Base-by-base conservation (phyloP, 495 filamentous ascomycete genomes). In the Letharia columbiana region DNA sequence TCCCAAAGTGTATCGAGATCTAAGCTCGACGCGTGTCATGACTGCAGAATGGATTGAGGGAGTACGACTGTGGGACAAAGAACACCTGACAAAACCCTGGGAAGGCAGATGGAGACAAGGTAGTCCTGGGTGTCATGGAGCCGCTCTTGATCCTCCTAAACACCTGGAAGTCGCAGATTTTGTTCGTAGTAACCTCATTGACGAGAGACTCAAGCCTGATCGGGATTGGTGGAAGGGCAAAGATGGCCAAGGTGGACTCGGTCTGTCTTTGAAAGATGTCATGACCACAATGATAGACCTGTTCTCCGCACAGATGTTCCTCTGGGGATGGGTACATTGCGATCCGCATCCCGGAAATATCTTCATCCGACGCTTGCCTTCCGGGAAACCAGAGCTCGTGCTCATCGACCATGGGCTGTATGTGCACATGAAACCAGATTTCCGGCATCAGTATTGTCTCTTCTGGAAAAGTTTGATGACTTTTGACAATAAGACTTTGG, bases 1-100 rank as follows among this genome's bases (percentile, higher is more conserved):
- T 59, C 93, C 93, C 0, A 83, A 87, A 45, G 87, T 96, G 28
- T 91, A 91, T 74, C 82, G 85, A 15, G 90, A 94, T 59, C 81
- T 96, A 37, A 91, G 86, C 70, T 92, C 90, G 12, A 88, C 81
- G 69, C 84, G 94, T 31, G 87, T 98, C 28, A 87, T 98, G 80
- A 96, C 94, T 4, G 91, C 94, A 3, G 93, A 98, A 73, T 98
- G 94, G 94, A 91, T 98, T 61, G 94, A 98, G 75, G 93, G 93
- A 23, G 84, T 96, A 4, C 82, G 91, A 28, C 80, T 98, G 11
- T 96, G 91, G 89, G 91, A 97, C 67, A 96, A 92, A 69, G 83
- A 88, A 4, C 78, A 87, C 28, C 86, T 96, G 67, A 87, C 83
- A 0, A 78, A 79, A 12, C 78, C 82, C 3, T 97, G 94, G 92